phyloP scores from a whole-genome alignment of 768 basidiomycete genomes.

The Plicaturopsis crispa region DNA sequence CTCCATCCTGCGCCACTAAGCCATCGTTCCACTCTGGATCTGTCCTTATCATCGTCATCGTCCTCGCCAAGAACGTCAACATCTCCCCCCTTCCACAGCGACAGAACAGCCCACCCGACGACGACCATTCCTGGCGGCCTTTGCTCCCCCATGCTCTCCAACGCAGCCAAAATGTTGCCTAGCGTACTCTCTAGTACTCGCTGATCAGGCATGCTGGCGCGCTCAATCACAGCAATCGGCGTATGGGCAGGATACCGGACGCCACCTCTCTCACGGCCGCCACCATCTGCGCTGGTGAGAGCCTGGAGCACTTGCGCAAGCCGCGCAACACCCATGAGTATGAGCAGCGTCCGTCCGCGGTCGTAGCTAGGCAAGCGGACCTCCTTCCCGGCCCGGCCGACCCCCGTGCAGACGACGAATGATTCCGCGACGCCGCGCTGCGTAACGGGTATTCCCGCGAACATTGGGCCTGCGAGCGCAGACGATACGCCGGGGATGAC shows the following conservation, averaged over 20 bases:
- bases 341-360: constrained; percentile 68
- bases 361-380: constrained; percentile 87
- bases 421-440: constrained; percentile 92
- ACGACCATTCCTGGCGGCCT: constrained; percentile 95
- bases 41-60: constrained; percentile 34
- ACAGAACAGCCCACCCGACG: constrained; percentile 85
- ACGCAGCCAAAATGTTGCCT: constrained; percentile 54
- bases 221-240: constrained; percentile 91
- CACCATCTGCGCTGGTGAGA: constrained; percentile 25
- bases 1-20: constrained; percentile 7
- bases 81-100: constrained; percentile 68
- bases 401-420: constrained; percentile 88
- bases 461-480: constrained; percentile 82
- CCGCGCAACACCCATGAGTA: constrained; percentile 95
- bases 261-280: constrained; percentile 8
- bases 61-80: constrained; percentile 61
- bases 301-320: constrained; percentile 64
- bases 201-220: constrained; percentile 93
- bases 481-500: constrained; percentile 89
- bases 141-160: constrained; percentile 77
- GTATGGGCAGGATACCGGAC: constrained; percentile 60
- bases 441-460: constrained; percentile 89
- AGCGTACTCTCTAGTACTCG: constrained; percentile 76
- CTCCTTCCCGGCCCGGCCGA: constrained; percentile 77
- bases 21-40: constrained; percentile 49